Conservation (phyloP, 176 grass and related monocot genomes). For the Hordeum vulgare region MorexV3_pseudomolecules_assembly NC_058520.1:71800998-71801497, state of each 20-base stretch:
- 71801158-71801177: conserved; percentile 71
- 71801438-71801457: not conserved
- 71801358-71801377: conserved; percentile 43
- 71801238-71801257: conserved; percentile 74
- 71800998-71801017: conserved; percentile 50
- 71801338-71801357: conserved; percentile 66
- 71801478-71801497: conserved; percentile 54
- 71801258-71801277: conserved; percentile 71
- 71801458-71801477: not conserved
- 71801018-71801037: conserved; percentile 85
- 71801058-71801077: conserved; percentile 65
- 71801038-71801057: conserved; percentile 75
- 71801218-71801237: conserved; percentile 55
- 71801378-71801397: conserved; percentile 71
- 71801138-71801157: conserved; percentile 75
- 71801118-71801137: conserved; percentile 87
- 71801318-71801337: conserved; percentile 48
- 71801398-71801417: not conserved
- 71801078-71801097: conserved; percentile 86
- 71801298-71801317: conserved; percentile 66
- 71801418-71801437: not conserved
- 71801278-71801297: conserved; percentile 68
- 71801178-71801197: conserved; percentile 87
- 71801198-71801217: conserved; percentile 65
- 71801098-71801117: conserved; percentile 98